These are phyloP conservation scores for Prunus mira DNA, from an alignment of 306 rosid genomes.

Conservation along the genomic window DNA sequence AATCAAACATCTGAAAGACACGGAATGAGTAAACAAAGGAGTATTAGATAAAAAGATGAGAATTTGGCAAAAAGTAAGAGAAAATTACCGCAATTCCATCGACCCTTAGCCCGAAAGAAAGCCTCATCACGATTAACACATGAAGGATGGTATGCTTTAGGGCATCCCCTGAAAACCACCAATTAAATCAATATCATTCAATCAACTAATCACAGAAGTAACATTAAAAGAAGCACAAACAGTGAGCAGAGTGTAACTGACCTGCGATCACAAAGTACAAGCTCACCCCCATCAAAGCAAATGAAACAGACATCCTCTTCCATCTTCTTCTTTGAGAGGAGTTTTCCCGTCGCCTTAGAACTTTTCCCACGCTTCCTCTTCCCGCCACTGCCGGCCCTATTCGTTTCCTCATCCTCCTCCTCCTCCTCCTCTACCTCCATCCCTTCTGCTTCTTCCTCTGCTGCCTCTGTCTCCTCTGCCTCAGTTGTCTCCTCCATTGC, in stretches of 20 bases:
- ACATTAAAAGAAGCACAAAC: not conserved
- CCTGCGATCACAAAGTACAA: slow-evolving; percentile 98
- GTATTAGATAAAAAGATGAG: not conserved
- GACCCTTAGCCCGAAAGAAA: slow-evolving; percentile 91
- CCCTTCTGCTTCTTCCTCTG: slow-evolving; percentile 49
- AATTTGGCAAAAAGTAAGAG: not conserved
- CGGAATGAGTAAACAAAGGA: not conserved
- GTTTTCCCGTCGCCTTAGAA: slow-evolving; percentile 46
- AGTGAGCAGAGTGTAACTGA: slow-evolving; percentile 13
- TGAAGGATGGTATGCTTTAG: slow-evolving; percentile 96
- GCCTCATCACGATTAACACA: slow-evolving; percentile 94
- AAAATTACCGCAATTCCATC: slow-evolving; percentile 89
- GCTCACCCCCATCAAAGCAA: slow-evolving; percentile 98
- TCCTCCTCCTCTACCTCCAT: slow-evolving; percentile 36
- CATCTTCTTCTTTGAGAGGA: slow-evolving; percentile 54
- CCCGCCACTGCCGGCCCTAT: slow-evolving; percentile 39
- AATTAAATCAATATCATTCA: slow-evolving; percentile 15
- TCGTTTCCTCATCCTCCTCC: slow-evolving; percentile 31
- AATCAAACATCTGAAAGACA: not conserved
- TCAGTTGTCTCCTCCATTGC: slow-evolving; percentile 27
- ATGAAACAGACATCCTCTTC: slow-evolving; percentile 99
- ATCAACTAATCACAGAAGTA: slow-evolving; percentile 5
- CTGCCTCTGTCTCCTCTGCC: slow-evolving; percentile 32
- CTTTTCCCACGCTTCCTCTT: slow-evolving; percentile 85
- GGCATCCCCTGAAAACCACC: slow-evolving; percentile 76